phyloP scores from a whole-genome alignment of 1,284 basidiomycete genomes.

The Cutaneotrichosporon sp. region DNA sequence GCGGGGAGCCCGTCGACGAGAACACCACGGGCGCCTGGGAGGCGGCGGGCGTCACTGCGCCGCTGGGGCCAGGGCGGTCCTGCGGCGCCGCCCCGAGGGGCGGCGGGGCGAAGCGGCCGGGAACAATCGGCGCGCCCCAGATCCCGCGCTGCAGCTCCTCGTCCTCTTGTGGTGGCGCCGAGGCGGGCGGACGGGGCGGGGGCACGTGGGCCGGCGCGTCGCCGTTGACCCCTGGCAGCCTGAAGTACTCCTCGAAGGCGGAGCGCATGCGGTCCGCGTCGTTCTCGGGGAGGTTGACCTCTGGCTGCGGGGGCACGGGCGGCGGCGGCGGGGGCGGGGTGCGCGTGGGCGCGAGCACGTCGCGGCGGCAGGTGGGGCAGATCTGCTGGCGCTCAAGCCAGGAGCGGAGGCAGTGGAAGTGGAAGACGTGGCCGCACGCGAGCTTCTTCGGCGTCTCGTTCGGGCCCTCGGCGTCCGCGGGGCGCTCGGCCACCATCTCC shows the following conservation, averaged over 20 bases:
- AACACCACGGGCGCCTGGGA: slow-evolving; percentile 46
- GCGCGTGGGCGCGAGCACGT: slow-evolving; percentile 66
- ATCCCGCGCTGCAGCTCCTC: slow-evolving; percentile 42
- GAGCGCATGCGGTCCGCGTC: slow-evolving; percentile 28
- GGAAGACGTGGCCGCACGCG: slow-evolving; percentile 95
- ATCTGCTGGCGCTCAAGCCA: slow-evolving; percentile 93
- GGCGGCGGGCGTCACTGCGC: slow-evolving; percentile 38
- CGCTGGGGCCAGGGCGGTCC: slow-evolving; percentile 10
- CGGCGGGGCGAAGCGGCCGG: slow-evolving; percentile 40
- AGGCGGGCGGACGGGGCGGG: slow-evolving; percentile 5
- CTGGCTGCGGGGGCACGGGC: neutral
- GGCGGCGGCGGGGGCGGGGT: neutral
- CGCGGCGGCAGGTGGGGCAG: slow-evolving; percentile 93
- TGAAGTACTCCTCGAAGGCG: slow-evolving; percentile 46
- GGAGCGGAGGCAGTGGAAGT: slow-evolving; percentile 93
- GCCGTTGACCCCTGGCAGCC: slow-evolving; percentile 26
- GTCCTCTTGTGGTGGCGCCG: slow-evolving; percentile 14
- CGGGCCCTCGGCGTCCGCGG: slow-evolving; percentile 62
- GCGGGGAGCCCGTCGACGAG: slow-evolving; percentile 24
- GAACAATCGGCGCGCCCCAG: slow-evolving; percentile 47
- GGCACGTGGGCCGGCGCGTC: slow-evolving; percentile 29
- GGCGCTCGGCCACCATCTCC: slow-evolving; percentile 69
- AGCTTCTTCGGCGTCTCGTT: slow-evolving; percentile 97
- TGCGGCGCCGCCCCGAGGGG: slow-evolving; percentile 41
- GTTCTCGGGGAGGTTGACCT: slow-evolving; percentile 1